phyloP scores from a whole-genome alignment of 2,329 filamentous ascomycete species.

The Rasamsonia emersonii region DNA sequence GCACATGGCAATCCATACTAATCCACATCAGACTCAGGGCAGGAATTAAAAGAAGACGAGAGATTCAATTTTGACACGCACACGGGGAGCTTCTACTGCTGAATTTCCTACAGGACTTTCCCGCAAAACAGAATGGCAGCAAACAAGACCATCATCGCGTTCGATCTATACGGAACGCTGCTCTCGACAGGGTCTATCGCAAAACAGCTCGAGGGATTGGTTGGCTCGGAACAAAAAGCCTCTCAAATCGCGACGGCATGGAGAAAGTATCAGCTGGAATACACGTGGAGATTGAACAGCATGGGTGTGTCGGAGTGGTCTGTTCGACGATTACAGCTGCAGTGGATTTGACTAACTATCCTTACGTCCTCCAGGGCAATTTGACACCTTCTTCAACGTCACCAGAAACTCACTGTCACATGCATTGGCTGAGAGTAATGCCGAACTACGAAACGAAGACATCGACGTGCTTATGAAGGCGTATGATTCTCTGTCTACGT shows the following conservation, averaged over 20 bases:
- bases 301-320: conserved; percentile 53
- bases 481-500: conserved; percentile 57
- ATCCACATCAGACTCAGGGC: no score
- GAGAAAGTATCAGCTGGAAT: conserved; percentile 65
- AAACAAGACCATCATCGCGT: conserved; percentile 49
- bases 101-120: no score
- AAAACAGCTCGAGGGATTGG: conserved; percentile 47
- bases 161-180: conserved; percentile 68
- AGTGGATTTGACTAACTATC: no score
- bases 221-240: conserved; percentile 52
- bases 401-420: conserved; percentile 56
- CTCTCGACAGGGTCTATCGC: conserved; percentile 63
- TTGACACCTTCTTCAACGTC: conserved; percentile 54
- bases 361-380: conserved; percentile 40
- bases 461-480: conserved; percentile 49
- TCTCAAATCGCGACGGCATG: conserved; percentile 51
- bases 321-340: no score
- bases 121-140: no score
- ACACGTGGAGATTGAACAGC: conserved; percentile 66
- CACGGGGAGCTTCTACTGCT: no score
- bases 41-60: no score
- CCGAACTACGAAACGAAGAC: conserved; percentile 37
- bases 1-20: no score
- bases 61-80: no score
- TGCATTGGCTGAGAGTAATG: conserved; percentile 50